Percentiles rank a stretch among this genome's conserved stretches.
phyloP scores from a whole-genome alignment of 2,329 filamentous ascomycete genomes.

The Diaporthe citri region DNA sequence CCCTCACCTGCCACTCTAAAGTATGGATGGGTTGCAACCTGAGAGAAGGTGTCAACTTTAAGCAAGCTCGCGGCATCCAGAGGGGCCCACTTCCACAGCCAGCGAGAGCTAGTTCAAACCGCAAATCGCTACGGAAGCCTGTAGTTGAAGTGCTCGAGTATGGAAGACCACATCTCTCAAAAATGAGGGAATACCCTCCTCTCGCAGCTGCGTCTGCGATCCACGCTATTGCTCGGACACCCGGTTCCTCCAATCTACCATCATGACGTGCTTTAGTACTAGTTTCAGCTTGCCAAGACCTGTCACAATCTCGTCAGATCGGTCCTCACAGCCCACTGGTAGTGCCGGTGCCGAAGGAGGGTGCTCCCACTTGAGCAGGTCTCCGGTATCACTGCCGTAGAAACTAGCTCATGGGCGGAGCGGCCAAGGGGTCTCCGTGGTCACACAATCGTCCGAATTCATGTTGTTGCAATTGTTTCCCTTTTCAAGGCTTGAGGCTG shows the following conservation, averaged over 20 bases:
- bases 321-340: background rate
- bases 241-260: constrained; percentile 23
- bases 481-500: constrained; percentile 12
- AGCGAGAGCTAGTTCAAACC: background rate
- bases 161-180: background rate
- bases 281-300: constrained; percentile 29
- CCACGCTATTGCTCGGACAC: constrained; percentile 14
- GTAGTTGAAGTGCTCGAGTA: background rate
- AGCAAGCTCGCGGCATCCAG: constrained; percentile 1
- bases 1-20: constrained; percentile 1
- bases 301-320: constrained; percentile 25
- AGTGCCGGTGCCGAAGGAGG: constrained; percentile 4
- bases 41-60: constrained; percentile 5
- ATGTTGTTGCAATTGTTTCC: constrained; percentile 7
- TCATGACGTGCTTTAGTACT: constrained; percentile 12
- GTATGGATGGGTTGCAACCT: background rate
- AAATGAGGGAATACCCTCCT: background rate
- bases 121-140: background rate
- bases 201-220: background rate
- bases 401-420: constrained; percentile 18
- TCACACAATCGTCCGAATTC: constrained; percentile 13
- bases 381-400: constrained; percentile 1
- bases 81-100: background rate
- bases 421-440: constrained; percentile 28
- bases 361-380: background rate